Percentiles rank a stretch among this genome's conserved stretches.
Evolutionary conservation across 148 eudicot species (phyloP).

Genomic region (Rhododendron kiyosumense): DNA sequence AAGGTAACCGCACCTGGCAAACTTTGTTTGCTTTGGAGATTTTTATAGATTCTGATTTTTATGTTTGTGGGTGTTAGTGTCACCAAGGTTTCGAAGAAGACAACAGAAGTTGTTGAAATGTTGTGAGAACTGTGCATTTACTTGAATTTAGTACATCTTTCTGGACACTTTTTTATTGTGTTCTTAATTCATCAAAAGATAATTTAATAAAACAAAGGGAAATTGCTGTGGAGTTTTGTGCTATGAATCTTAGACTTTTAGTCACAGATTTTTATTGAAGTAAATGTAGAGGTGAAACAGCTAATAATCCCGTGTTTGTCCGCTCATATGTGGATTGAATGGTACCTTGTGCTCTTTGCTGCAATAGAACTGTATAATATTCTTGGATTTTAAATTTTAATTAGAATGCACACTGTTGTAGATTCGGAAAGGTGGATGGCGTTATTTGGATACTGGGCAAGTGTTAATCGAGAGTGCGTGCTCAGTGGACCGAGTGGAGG

Average conservation of each 20-base stretch:
- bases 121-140: neutral
- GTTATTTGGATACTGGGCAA: constrained; percentile 92
- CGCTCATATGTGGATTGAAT: neutral
- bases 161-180: neutral
- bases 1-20: constrained; percentile 43
- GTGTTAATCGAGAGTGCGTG: constrained; percentile 98
- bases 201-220: neutral
- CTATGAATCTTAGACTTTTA: neutral
- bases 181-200: neutral
- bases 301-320: neutral
- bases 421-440: constrained; percentile 95
- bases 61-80: neutral
- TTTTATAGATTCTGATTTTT: neutral
- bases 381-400: neutral
- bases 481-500: constrained; percentile 93
- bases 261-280: neutral
- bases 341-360: neutral
- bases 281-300: neutral
- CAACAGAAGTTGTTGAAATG: neutral
- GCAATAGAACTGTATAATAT: neutral
- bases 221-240: neutral
- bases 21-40: neutral
- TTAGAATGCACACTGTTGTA: constrained; percentile 16
- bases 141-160: neutral
- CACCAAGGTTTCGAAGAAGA: neutral